Percentiles rank a stretch among this genome's conserved stretches.
phyloP scores from a whole-genome alignment of 208 protist species.

The Acanthamoeba castellanii region DNA sequence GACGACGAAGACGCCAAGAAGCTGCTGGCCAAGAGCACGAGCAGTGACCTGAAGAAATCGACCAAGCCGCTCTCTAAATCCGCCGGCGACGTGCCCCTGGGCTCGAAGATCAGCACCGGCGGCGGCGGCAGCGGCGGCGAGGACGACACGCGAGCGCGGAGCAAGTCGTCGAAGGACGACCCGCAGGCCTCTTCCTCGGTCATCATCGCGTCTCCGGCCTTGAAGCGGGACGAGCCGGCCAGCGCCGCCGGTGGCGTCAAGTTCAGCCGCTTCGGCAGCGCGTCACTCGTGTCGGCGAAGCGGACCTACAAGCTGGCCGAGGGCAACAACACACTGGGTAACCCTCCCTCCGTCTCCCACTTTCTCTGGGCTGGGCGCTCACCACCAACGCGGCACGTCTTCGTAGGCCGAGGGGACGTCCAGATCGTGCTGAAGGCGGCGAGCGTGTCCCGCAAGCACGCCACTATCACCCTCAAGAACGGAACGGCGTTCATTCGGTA shows the following conservation, averaged over 20 bases:
- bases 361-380: not conserved
- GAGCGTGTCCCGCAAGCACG: constrained; percentile 34
- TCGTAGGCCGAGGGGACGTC: not conserved
- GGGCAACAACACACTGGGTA: constrained; percentile 24
- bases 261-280: constrained; percentile 26
- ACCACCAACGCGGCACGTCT: not conserved
- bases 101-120: not conserved
- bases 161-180: not conserved
- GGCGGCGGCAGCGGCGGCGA: not conserved
- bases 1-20: not conserved
- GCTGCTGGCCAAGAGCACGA: not conserved
- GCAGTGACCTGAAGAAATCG: not conserved
- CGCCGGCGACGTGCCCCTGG: not conserved
- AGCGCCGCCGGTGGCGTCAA: not conserved
- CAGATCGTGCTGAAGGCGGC: constrained; percentile 17
- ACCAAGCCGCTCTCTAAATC: not conserved
- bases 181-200: not conserved
- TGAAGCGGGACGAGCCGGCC: not conserved
- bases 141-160: not conserved
- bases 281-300: not conserved
- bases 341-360: too few species aligned
- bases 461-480: constrained; percentile 16
- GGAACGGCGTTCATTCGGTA: constrained; percentile 26
- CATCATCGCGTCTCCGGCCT: not conserved
- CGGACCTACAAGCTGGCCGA: constrained; percentile 28